Percentiles rank a stretch among this genome's conserved stretches.
phyloP scores from a whole-genome alignment of 2,329 filamentous ascomycete genomes.

The Microthyrium microscopicum region DNA sequence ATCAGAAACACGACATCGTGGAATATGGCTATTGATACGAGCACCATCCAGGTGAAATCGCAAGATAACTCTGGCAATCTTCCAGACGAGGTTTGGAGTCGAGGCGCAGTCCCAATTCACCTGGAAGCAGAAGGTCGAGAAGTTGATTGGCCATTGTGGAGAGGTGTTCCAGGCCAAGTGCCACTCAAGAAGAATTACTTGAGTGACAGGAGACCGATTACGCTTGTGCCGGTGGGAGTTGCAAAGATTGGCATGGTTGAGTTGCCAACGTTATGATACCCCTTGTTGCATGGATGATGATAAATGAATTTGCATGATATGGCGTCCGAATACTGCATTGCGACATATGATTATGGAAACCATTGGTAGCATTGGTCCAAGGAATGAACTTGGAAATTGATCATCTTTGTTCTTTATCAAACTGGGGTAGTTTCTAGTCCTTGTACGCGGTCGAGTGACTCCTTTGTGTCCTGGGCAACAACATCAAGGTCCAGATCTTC shows the following conservation, averaged over 20 bases:
- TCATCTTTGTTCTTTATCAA: too few relatives aligned
- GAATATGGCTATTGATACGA: conserved; percentile 21
- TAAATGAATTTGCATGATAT: too few relatives aligned
- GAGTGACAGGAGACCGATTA: conserved; percentile 12
- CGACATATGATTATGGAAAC: too few relatives aligned
- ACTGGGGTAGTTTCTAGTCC: too few relatives aligned
- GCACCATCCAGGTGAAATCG: conserved; percentile 12
- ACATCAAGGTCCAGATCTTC: conserved; percentile 78
- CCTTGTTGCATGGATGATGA: too few relatives aligned
- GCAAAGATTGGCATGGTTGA: conserved; percentile 22
- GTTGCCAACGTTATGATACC: too few relatives aligned
- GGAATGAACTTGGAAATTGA: too few relatives aligned
- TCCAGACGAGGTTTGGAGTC: conserved; percentile 14
- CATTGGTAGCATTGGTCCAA: too few relatives aligned
- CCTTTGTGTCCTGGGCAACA: conserved; percentile 32
- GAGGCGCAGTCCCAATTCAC: conserved; percentile 16
- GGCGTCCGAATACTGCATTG: too few relatives aligned
- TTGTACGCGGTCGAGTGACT: conserved; percentile 17
- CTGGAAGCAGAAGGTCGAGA: conserved; percentile 18
- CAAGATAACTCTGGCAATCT: not conserved
- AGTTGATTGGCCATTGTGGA: conserved; percentile 20
- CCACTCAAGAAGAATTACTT: conserved; percentile 15
- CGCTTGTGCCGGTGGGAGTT: conserved; percentile 20
- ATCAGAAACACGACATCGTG: conserved; percentile 18
- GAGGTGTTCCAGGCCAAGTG: conserved; percentile 16